Conservation (phyloP, 148 eudicot species). For the Pouteria glomerata region DNA sequence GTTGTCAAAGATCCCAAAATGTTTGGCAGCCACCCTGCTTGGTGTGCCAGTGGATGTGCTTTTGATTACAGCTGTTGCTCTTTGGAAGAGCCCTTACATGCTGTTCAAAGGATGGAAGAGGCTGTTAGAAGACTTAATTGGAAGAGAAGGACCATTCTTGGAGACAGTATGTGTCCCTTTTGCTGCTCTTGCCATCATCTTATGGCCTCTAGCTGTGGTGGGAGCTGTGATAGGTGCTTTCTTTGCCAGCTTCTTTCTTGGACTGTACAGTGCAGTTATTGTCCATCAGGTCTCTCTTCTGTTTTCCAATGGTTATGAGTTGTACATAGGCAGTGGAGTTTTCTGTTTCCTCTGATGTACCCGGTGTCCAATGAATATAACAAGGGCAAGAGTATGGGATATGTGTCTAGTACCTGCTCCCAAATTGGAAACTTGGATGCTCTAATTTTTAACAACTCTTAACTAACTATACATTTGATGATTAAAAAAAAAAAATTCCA, state of each 20-base stretch:
- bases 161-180: conserved; percentile 92
- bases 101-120: conserved; percentile 88
- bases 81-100: conserved; percentile 94
- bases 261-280: conserved; percentile 58
- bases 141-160: conserved; percentile 89
- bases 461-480: too few relatives aligned
- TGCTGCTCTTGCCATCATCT: conserved; percentile 78
- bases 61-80: conserved; percentile 53
- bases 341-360: too few relatives aligned
- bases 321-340: too few relatives aligned
- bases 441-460: too few relatives aligned
- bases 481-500: too few relatives aligned
- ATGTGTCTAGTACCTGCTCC: too few relatives aligned
- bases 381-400: too few relatives aligned
- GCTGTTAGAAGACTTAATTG: conserved; percentile 69
- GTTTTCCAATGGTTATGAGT: not conserved
- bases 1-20: conserved; percentile 54
- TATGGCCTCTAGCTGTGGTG: conserved; percentile 83
- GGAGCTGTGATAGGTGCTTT: conserved; percentile 65
- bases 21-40: conserved; percentile 46
- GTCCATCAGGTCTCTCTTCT: conserved; percentile 58
- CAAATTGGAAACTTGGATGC: too few relatives aligned
- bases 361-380: too few relatives aligned
- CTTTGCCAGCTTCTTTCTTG: conserved; percentile 67
- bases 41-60: conserved; percentile 63